Evolutionary conservation across 164 flowering plant genomes (phyloP).

Genomic region (Nelumbo lutea): DNA sequence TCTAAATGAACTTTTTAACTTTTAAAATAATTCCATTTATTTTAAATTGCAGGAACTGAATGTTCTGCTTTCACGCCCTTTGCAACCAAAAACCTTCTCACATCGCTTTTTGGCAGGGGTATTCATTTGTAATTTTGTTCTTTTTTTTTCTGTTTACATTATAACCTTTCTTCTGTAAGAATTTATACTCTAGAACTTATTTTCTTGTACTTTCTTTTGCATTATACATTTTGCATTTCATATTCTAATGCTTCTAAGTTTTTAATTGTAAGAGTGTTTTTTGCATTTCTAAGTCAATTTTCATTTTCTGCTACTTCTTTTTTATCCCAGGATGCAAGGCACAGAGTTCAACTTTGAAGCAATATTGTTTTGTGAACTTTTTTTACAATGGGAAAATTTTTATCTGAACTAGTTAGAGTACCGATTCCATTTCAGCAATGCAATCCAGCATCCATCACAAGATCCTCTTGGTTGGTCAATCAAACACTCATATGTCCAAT

Average conservation of each 20-base stretch:
- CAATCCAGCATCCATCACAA: no score
- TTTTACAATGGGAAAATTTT: no score
- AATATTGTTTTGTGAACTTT: no score
- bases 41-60: conserved; percentile 64
- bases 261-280: neutral
- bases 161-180: neutral
- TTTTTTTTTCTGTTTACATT: neutral
- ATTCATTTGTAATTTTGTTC: conserved; percentile 9
- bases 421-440: no score
- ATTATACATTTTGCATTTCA: neutral
- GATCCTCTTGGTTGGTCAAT: no score
- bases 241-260: neutral
- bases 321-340: neutral
- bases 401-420: no score
- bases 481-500: no score
- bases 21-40: neutral
- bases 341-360: neutral
- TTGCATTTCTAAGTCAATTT: neutral
- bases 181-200: neutral
- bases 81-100: conserved; percentile 80
- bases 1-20: neutral
- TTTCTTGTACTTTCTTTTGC: neutral
- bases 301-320: neutral
- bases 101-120: conserved; percentile 89
- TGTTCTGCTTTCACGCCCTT: conserved; percentile 55